Evolutionary conservation across 495 filamentous ascomycete species (phyloP).

Genomic region (Aspergillus biplanus): DNA sequence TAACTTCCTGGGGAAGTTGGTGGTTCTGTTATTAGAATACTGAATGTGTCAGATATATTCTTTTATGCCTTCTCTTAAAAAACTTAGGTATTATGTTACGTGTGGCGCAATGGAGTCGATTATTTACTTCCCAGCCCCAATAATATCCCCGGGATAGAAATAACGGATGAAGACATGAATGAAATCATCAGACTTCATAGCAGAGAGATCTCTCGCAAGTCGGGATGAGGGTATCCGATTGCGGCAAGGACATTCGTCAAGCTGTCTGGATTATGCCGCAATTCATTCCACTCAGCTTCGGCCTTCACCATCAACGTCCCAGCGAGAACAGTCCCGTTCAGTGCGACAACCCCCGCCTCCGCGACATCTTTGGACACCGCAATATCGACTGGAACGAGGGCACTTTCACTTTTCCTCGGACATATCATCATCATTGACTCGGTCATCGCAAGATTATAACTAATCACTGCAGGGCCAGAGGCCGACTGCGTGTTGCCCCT

Average conservation of each 20-base stretch:
- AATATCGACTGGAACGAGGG: conserved; percentile 35
- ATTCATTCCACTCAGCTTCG: conserved; percentile 68
- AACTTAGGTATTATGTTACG: not conserved
- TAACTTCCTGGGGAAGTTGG: not conserved
- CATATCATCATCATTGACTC: conserved; percentile 67
- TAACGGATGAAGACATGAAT: not conserved
- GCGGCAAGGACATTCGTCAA: conserved; percentile 58
- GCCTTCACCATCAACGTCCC: conserved; percentile 81
- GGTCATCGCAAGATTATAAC: conserved; percentile 83
- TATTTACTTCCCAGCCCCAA: not conserved
- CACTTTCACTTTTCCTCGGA: conserved; percentile 57
- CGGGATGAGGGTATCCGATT: conserved; percentile 60
- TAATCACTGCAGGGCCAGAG: conserved; percentile 59
- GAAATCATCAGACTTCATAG: conserved; percentile 22
- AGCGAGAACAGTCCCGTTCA: conserved; percentile 82
- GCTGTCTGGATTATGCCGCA: conserved; percentile 53
- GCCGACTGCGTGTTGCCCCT: conserved; percentile 12
- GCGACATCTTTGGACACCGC: conserved; percentile 34
- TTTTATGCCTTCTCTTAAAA: not conserved
- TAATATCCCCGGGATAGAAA: not conserved
- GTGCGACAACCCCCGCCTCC: conserved; percentile 59
- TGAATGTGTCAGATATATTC: not conserved
- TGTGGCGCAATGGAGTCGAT: not conserved
- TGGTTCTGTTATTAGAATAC: not conserved
- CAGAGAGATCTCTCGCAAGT: conserved; percentile 25